phyloP scores from a whole-genome alignment of 2,329 filamentous ascomycete genomes.

The Epichloe baconii region DNA sequence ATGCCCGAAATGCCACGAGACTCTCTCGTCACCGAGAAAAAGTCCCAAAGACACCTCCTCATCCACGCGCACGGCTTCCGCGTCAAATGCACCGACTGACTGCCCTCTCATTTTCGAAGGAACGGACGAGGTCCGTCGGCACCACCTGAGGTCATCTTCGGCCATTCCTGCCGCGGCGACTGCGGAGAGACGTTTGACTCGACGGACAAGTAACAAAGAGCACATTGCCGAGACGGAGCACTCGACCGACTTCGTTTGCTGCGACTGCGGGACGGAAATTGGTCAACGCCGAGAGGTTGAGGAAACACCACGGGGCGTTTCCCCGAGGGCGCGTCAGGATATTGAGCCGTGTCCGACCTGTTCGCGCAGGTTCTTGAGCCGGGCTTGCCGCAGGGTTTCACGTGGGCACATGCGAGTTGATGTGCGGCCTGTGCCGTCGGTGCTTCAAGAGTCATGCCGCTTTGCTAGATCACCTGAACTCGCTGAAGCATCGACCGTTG shows the following conservation, averaged over 20 bases:
- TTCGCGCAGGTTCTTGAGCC: background rate
- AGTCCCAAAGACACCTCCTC: background rate
- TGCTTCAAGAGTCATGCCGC: background rate
- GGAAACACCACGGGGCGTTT: background rate
- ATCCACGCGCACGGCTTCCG: background rate
- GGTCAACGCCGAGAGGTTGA: background rate
- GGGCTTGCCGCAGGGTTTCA: background rate
- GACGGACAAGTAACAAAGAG: background rate
- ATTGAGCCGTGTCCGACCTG: too few species aligned
- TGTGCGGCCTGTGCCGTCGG: constrained; percentile 1
- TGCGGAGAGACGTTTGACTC: background rate
- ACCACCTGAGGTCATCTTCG: background rate
- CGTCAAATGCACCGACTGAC: background rate
- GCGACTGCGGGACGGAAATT: constrained; percentile 4
- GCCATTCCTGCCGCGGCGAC: background rate
- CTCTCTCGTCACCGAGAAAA: background rate
- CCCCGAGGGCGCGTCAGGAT: too few species aligned
- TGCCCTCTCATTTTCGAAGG: background rate
- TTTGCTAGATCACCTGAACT: constrained; percentile 2
- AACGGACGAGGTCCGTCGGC: background rate
- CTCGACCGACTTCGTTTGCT: constrained; percentile 3
- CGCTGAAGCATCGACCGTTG: constrained; percentile 6
- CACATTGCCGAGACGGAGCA: background rate
- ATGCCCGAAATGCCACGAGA: background rate
- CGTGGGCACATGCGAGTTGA: too few species aligned